Percentiles rank a stretch among this genome's conserved stretches.
Conservation (phyloP, 345 rosid genomes). For the Bruguiera sexangula region DNA sequence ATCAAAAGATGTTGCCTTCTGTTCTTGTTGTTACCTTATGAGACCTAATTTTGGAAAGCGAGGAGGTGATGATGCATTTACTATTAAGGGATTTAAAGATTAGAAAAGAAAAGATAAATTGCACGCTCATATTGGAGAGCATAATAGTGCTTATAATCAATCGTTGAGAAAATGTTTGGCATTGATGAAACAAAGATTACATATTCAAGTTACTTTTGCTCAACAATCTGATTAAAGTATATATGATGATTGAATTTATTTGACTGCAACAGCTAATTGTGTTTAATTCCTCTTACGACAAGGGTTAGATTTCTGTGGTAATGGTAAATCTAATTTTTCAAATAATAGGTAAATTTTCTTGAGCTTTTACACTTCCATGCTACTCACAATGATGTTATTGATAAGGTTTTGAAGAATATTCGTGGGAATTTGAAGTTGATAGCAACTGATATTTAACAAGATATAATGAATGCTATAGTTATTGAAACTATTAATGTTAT, state of each 20-base stretch:
- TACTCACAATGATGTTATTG: neutral
- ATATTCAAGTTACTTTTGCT: neutral
- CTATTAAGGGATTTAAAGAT: neutral
- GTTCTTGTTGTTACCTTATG: neutral
- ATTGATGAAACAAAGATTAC: constrained; percentile 3
- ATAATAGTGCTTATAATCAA: neutral
- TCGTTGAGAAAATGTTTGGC: neutral
- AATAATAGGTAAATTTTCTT: constrained; percentile 11
- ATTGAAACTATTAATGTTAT: neutral
- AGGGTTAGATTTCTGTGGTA: constrained; percentile 13
- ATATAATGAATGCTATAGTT: neutral
- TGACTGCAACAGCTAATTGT: neutral
- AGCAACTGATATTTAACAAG: neutral
- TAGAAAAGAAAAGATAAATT: neutral
- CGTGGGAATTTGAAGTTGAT: neutral
- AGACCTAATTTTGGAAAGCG: neutral
- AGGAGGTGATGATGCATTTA: neutral
- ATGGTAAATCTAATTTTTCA: constrained; percentile 8
- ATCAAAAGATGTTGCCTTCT: neutral
- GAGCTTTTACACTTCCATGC: neutral
- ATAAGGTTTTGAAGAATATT: constrained; percentile 7
- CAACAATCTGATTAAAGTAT: neutral
- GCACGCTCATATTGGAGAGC: neutral
- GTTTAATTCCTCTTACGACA: neutral
- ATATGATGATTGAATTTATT: neutral